Conservation (phyloP, 164 flowering plant species). For the Aristolochia contorta region DNA sequence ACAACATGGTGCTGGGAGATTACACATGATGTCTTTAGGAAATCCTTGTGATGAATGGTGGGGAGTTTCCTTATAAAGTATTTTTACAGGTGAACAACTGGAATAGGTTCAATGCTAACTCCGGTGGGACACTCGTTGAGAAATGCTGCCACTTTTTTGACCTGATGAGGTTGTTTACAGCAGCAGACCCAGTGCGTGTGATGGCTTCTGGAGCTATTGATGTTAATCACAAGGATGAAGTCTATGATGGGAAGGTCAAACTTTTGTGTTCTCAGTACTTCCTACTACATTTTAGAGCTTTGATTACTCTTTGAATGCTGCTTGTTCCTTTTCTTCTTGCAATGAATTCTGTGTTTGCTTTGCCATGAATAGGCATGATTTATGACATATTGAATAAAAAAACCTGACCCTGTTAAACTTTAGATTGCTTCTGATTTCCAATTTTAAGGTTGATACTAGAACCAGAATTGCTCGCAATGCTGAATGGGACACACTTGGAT, state of each 20-base stretch:
- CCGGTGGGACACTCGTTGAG: constrained; percentile 95
- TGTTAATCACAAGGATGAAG: constrained; percentile 92
- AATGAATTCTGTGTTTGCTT: too few species aligned
- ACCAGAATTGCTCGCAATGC: too few species aligned
- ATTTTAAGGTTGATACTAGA: too few species aligned
- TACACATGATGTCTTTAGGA: not conserved
- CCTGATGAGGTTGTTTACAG: constrained; percentile 83
- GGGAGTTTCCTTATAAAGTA: not conserved
- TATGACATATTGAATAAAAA: too few species aligned
- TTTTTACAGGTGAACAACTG: constrained; percentile 70
- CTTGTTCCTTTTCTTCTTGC: too few species aligned
- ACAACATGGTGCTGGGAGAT: constrained; percentile 6
- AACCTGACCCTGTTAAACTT: too few species aligned
- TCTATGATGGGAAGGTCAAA: constrained; percentile 80
- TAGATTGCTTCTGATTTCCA: too few species aligned
- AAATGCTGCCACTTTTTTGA: constrained; percentile 99
- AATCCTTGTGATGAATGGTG: constrained; percentile 2
- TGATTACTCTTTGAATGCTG: too few species aligned
- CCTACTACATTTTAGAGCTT: too few species aligned
- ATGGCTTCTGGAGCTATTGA: constrained; percentile 98
- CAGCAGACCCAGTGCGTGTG: constrained; percentile 81
- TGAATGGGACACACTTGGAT: too few species aligned
- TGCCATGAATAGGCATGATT: too few species aligned
- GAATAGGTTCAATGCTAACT: constrained; percentile 85
- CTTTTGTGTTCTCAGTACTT: too few species aligned